Evolutionary conservation across 2,329 filamentous ascomycete genomes (phyloP), one percentile per base, ranked within the genome.

Genomic region (Xenosphaeropsis pyriputrescens): DNA sequence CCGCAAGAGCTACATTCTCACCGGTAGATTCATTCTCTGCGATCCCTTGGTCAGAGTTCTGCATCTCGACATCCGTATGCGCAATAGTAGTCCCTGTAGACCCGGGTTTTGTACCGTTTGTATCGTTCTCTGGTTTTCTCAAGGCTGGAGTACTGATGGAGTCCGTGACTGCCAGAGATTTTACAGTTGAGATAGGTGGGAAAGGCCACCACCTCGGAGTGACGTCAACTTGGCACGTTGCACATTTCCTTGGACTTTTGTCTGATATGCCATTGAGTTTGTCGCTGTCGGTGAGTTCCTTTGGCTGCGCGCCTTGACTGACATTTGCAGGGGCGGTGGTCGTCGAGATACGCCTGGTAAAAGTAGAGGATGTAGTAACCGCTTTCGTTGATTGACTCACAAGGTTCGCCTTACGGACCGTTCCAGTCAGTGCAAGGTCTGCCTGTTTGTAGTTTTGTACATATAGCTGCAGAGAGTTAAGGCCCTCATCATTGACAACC

Each of bases 361-460:
- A 52, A 41, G 60, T 43, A 14, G 53, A 47, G 17, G 57, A 50
- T 13, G 34, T 22, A 14, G 46, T 29, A 3, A 40, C 33, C 14
- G 42, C 36, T 43, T 57, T 50, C 47, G 62, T 47, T 40, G 57
- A 49, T 49, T 61, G 49, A 49, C 62, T 53, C 52, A 64, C 51
- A 4, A 56, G 70, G 41, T 85, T 91, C 16, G 91, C 89, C 59
- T 94, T 95, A 39, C 91, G 80, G 16, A 91, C 85, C 14, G 89
- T 95, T 18, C 91, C 91, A 2, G 88, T 95, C 48, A 95, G 63
- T 2, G 83, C 75, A 31, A 89, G 70, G 54, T 98, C 91, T 7
- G 91, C 89, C 59, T 96, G 89, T 58, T 98, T 98, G 65, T 85
- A 95, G 41, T 79, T 86, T 47, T 80, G 79, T 33, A 81, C 84